Evolutionary conservation across 352 stramenopile genomes (phyloP), one percentile per base, ranked within the genome.

Genomic region (Phytophthora pinifolia): DNA sequence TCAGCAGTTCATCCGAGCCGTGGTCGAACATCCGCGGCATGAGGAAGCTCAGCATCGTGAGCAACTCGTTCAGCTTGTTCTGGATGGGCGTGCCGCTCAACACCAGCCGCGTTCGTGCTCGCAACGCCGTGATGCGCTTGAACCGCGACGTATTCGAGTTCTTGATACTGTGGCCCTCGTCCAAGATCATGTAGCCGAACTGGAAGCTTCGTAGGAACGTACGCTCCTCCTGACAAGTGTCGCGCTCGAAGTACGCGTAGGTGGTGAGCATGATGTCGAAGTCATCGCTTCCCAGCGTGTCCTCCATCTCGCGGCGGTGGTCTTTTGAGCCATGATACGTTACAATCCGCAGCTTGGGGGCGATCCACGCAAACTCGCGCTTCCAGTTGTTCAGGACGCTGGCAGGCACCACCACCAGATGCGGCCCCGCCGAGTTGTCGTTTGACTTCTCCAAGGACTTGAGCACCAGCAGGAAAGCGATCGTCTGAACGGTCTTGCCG

Each of bases 341-440:
- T 6, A 96, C 65, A 29, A 97, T 70, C 31, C 87, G 86, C 27
- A 99, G 67, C 18, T 79, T 73, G 4, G 94, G 96, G 18, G 83
- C 95, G 64, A 98, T 98, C 73, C 83, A 98, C 47, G 79, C 66
- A 45, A 97, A 82, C 69, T 97, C 92, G n/a, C 83, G 81, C 22
- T 83, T 70, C 94, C 94, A 98, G 70, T 98, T 98, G 59, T 72
- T 94, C 32, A 98, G 67, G 20, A 96, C 89, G 57, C 88, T 97
- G 17, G 89, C 87, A 5, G 94, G 94, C 0, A 98, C 92, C n/a
- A 98, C 82, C 9, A 98, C 74, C 8, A 98, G 54, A 55, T 98
- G 91, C 14, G 94, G 91, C 4, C 83, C 80, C 35, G 47, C 57
- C 25, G 47, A 65, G 37, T 15, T 71, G 49, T 53, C 58, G 27